phyloP scores from a whole-genome alignment of 768 basidiomycete species.

The Gymnopilus dilepis region DNA sequence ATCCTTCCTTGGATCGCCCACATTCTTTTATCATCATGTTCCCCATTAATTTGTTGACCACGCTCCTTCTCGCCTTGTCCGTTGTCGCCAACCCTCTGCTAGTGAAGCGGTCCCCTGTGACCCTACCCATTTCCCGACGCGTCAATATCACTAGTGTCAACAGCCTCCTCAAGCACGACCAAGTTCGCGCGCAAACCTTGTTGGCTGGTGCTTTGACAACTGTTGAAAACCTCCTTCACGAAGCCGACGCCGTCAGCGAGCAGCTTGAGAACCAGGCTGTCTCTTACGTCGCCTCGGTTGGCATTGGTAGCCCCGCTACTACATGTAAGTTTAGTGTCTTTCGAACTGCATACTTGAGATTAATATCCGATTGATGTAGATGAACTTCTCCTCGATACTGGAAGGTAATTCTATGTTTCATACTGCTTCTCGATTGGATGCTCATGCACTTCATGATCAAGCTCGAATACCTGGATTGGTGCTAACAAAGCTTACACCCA shows the following conservation, averaged over 20 bases:
- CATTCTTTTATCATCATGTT: slow-evolving; percentile 22
- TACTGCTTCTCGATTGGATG: no score
- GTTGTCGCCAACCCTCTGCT: slow-evolving; percentile 51
- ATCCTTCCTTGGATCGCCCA: slow-evolving; percentile 19
- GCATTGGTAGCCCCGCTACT: slow-evolving; percentile 62
- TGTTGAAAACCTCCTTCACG: slow-evolving; percentile 16
- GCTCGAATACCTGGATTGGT: slow-evolving; percentile 77
- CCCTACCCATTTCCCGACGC: slow-evolving; percentile 57
- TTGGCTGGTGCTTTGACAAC: slow-evolving; percentile 40
- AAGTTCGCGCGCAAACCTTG: slow-evolving; percentile 51
- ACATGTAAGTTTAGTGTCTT: slow-evolving; percentile 43
- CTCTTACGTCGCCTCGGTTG: slow-evolving; percentile 51
- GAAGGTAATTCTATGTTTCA: slow-evolving; percentile 32
- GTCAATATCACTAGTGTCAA: slow-evolving; percentile 54
- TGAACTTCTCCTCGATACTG: slow-evolving; percentile 63
- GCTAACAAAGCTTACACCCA: slow-evolving; percentile 48
- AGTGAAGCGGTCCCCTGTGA: slow-evolving; percentile 44
- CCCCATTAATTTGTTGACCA: slow-evolving; percentile 44
- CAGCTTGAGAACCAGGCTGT: slow-evolving; percentile 39
- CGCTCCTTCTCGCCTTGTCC: slow-evolving; percentile 50
- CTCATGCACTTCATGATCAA: neutral
- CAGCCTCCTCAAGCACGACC: slow-evolving; percentile 56
- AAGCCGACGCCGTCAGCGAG: slow-evolving; percentile 47
- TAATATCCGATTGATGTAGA: slow-evolving; percentile 38
- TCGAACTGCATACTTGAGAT: neutral